Conservation (phyloP, 176 grass and related monocot genomes). For the Musa itinerans region DNA sequence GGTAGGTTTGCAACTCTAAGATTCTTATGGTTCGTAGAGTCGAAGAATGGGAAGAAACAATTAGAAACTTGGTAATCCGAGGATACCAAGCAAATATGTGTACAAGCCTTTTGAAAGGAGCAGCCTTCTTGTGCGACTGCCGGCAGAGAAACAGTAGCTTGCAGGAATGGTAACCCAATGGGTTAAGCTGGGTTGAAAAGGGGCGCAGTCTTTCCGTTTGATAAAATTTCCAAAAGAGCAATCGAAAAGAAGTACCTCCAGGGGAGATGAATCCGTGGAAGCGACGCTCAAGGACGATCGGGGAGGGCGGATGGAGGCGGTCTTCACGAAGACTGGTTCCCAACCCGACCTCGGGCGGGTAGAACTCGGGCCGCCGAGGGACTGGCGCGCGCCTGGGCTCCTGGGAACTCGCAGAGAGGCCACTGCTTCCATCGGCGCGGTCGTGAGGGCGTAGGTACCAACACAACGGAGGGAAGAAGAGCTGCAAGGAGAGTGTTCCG, state of each 20-base stretch:
- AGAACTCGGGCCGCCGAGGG: neutral
- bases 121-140: too few species aligned
- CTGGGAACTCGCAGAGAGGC: neutral
- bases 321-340: neutral
- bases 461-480: neutral
- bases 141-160: neutral
- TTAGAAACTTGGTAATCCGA: neutral
- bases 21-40: neutral
- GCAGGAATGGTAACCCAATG: too few species aligned
- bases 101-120: neutral
- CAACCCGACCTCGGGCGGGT: neutral
- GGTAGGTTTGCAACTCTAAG: neutral
- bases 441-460: neutral
- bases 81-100: neutral
- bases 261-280: neutral
- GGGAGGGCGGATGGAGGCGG: neutral
- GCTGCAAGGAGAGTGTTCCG: too few species aligned
- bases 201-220: neutral
- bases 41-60: neutral
- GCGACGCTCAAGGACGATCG: neutral
- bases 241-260: neutral
- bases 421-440: neutral
- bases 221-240: neutral
- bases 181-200: neutral
- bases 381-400: neutral